Percentiles rank a stretch among this genome's conserved stretches.
Conservation (phyloP, 306 rosid genomes). For the Quercus robur region DNA sequence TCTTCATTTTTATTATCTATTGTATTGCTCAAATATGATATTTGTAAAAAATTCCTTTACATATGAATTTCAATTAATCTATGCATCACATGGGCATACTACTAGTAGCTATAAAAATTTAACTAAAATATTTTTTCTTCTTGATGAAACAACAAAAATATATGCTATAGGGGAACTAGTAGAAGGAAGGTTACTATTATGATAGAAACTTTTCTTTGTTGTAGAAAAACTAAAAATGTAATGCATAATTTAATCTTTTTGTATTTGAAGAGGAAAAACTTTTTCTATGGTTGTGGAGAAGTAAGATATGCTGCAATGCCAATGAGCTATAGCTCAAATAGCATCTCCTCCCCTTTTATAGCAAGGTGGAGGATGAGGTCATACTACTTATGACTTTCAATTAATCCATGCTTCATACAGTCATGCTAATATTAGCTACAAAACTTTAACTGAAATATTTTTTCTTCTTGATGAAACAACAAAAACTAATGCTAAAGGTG, state of each 20-base stretch:
- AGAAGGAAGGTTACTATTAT: not conserved
- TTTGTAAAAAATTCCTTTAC: too few relatives aligned
- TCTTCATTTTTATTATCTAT: too few relatives aligned
- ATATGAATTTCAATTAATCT: too few relatives aligned
- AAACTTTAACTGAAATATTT: not conserved
- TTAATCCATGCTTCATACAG: too few relatives aligned
- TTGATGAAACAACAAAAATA: not conserved
- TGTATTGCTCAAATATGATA: too few relatives aligned
- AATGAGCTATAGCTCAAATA: too few relatives aligned
- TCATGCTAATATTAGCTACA: not conserved
- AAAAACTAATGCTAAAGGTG: not conserved
- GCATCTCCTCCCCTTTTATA: too few relatives aligned
- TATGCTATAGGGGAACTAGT: not conserved
- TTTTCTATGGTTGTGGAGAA: not conserved
- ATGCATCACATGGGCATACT: too few relatives aligned
- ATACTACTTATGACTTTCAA: too few relatives aligned
- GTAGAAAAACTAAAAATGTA: not conserved
- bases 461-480: not conserved
- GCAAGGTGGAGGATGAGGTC: too few relatives aligned
- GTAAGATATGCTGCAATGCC: too few relatives aligned
- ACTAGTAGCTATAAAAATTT: not conserved
- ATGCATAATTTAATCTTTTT: not conserved
- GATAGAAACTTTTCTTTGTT: not conserved
- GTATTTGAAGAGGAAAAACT: not conserved
- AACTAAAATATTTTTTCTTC: not conserved